Conservation (phyloP, 805 yeast genomes). For the Barnettozyma botsteinii region DNA sequence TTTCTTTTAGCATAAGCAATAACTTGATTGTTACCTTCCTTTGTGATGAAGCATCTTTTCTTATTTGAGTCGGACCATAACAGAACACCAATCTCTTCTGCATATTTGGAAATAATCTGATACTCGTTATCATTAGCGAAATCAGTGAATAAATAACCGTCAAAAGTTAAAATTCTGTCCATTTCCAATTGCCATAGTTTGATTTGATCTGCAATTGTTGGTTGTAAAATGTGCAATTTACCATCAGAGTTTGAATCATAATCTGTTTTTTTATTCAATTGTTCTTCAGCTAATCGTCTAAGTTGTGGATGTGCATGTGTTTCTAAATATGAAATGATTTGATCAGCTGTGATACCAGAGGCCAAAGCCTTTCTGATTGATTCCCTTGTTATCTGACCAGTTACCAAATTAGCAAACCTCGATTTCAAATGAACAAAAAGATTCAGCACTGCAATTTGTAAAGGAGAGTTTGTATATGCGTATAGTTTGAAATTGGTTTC, state of each 20-base stretch:
- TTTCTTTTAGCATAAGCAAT: constrained; percentile 81
- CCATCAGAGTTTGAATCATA: constrained; percentile 44
- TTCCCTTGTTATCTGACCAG: constrained; percentile 90
- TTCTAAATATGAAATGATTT: constrained; percentile 81
- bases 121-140: constrained; percentile 75
- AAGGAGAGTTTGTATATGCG: constrained; percentile 89
- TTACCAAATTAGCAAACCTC: constrained; percentile 85
- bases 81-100: constrained; percentile 85
- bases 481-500: constrained; percentile 93
- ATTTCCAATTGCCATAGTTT: constrained; percentile 93
- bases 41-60: constrained; percentile 77
- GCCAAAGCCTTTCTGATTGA: constrained; percentile 77
- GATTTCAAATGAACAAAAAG: constrained; percentile 81
- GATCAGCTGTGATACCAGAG: constrained; percentile 93
- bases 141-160: constrained; percentile 85
- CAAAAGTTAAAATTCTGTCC: constrained; percentile 83
- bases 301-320: constrained; percentile 94
- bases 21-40: constrained; percentile 83
- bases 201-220: constrained; percentile 95
- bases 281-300: constrained; percentile 68
- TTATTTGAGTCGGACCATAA: constrained; percentile 76
- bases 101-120: constrained; percentile 65
- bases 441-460: constrained; percentile 89
- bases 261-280: constrained; percentile 59
- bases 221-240: constrained; percentile 67